Evolutionary conservation across 495 filamentous ascomycete species (phyloP).

Genomic region (Podospora australis): DNA sequence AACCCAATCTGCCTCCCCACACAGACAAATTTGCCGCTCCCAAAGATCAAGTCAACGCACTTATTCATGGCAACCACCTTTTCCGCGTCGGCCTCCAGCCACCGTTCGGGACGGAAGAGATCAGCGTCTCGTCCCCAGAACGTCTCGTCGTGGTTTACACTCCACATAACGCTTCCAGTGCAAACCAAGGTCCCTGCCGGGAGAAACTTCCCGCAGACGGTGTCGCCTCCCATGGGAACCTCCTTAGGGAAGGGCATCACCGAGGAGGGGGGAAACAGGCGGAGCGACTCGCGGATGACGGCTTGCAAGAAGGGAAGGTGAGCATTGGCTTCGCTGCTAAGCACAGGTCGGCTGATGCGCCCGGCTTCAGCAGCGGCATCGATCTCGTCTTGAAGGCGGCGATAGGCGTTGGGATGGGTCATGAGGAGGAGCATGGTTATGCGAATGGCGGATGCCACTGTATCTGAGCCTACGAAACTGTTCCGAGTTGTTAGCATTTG

Average conservation of each 20-base stretch:
- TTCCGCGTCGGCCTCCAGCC: conserved; percentile 35
- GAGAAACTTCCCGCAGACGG: conserved; percentile 18
- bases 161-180: conserved; percentile 13
- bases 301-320: conserved; percentile 41
- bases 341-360: conserved; percentile 28
- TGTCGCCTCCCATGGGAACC: conserved; percentile 22
- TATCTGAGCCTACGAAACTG: conserved; percentile 59
- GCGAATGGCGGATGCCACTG: conserved; percentile 51
- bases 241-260: conserved; percentile 41
- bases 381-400: conserved; percentile 52
- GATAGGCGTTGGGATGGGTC: conserved; percentile 38
- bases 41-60: conserved; percentile 28
- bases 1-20: conserved; percentile 32
- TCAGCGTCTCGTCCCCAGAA: conserved; percentile 25
- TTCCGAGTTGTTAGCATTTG: conserved; percentile 41
- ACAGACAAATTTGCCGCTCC: conserved; percentile 33
- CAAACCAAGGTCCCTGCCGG: conserved; percentile 25
- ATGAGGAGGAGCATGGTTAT: conserved; percentile 50
- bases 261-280: conserved; percentile 35
- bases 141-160: not conserved
- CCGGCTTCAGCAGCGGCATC: conserved; percentile 31
- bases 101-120: conserved; percentile 32
- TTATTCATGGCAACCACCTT: conserved; percentile 31
- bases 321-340: conserved; percentile 30
- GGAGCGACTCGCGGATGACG: conserved; percentile 40